A percentile compares a stretch with the other conserved stretches of the same genome.
phyloP scores from a whole-genome alignment of 192 early-diverging fungal genomes.

The Coemansia sp. region DNA sequence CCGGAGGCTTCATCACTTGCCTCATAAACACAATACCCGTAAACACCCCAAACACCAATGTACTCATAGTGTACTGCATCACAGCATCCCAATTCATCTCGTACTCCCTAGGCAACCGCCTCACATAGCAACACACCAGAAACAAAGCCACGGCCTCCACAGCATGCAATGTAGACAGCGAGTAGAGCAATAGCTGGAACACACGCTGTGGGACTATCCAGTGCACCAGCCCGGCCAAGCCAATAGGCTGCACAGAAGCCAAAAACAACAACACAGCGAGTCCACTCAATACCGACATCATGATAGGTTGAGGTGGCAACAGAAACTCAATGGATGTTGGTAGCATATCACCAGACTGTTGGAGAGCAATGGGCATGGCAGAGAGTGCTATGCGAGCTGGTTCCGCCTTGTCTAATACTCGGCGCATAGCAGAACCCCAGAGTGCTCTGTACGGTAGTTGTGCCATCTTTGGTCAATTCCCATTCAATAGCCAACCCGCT shows the following conservation, averaged over 20 bases:
- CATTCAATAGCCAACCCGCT: neutral
- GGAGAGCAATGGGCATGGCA: neutral
- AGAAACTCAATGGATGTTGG: neutral
- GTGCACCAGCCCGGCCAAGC: neutral
- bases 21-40: neutral
- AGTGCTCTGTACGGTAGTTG: neutral
- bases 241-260: too few relatives aligned
- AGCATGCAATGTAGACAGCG: neutral
- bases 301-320: neutral
- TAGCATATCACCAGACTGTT: neutral
- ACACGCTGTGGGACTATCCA: neutral
- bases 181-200: neutral
- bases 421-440: neutral
- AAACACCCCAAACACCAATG: constrained; percentile 11
- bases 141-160: neutral
- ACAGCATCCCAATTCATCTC: neutral
- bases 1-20: neutral
- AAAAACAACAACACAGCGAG: neutral
- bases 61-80: neutral
- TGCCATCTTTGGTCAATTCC: neutral
- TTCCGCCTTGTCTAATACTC: neutral
- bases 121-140: neutral
- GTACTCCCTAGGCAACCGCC: neutral
- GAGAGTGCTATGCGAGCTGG: neutral
- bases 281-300: neutral